Conservation (phyloP, 352 stramenopile species). For the Elongisporangium anandrum region DNA sequence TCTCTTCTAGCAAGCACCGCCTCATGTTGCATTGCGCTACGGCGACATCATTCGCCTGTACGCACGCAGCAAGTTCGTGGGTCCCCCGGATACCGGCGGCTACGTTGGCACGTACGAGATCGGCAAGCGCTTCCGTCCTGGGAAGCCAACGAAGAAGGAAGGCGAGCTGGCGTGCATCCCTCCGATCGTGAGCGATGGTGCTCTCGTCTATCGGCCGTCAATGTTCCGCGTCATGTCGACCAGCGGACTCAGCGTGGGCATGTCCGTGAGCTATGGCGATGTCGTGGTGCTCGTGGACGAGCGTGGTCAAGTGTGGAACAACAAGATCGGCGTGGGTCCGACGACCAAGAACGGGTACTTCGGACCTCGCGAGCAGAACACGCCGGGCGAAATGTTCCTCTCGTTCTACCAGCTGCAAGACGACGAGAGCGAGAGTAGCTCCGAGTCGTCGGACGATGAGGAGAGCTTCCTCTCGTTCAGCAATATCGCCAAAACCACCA, state of each 20-base stretch:
- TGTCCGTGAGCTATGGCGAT: constrained; percentile 74
- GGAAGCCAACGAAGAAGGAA: constrained; percentile 63
- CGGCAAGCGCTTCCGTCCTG: constrained; percentile 45
- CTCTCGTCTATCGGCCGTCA: constrained; percentile 42
- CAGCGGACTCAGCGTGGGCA: constrained; percentile 43
- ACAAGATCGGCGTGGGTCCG: constrained; percentile 75
- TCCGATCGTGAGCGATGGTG: constrained; percentile 31
- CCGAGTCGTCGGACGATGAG: constrained; percentile 50
- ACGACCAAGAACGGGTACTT: constrained; percentile 82
- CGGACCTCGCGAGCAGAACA: constrained; percentile 62
- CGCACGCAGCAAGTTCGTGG: constrained; percentile 53
- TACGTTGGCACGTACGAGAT: constrained; percentile 75
- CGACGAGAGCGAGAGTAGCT: constrained; percentile 37
- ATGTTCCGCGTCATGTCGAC: constrained; percentile 67
- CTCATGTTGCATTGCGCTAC: constrained; percentile 64
- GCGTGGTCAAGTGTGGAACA: constrained; percentile 72
- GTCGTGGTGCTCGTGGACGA: constrained; percentile 79
- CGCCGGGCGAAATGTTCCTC: constrained; percentile 74
- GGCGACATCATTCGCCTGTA: constrained; percentile 68
- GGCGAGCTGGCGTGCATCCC: constrained; percentile 61
- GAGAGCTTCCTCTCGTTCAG: constrained; percentile 67
- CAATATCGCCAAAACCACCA: constrained; percentile 52
- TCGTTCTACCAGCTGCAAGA: constrained; percentile 63
- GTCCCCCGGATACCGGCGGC: constrained; percentile 18
- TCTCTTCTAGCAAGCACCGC: constrained; percentile 42